Evolutionary conservation across 768 basidiomycete genomes (phyloP).

Genomic region (Russula compacta): DNA sequence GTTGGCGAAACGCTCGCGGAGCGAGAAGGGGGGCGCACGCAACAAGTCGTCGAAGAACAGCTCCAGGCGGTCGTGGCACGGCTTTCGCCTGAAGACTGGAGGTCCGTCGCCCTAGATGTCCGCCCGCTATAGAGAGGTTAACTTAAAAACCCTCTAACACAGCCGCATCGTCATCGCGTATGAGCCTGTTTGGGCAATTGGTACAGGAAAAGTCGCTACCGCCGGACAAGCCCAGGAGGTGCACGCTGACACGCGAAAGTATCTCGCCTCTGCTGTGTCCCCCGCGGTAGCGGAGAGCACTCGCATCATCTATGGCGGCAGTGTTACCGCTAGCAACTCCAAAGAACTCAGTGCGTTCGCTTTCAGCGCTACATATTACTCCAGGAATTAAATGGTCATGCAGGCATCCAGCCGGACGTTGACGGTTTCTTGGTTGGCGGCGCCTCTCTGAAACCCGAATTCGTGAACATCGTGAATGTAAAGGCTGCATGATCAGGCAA

Average conservation of each 20-base stretch:
- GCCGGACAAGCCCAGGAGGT: constrained; percentile 88
- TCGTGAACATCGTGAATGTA: constrained; percentile 82
- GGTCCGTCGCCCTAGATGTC: constrained; percentile 37
- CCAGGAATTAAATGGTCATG: not conserved
- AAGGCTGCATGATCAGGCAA: constrained; percentile 27
- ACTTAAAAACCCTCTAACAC: not conserved
- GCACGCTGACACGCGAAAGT: constrained; percentile 74
- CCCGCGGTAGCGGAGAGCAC: constrained; percentile 58
- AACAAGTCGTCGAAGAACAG: constrained; percentile 72
- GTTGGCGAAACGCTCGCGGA: constrained; percentile 89
- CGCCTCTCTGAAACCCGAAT: constrained; percentile 96
- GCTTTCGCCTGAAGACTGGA: constrained; percentile 66
- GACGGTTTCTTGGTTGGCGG: constrained; percentile 99
- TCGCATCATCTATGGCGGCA: constrained; percentile 94
- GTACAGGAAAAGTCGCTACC: constrained; percentile 93
- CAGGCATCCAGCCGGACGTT: constrained; percentile 72
- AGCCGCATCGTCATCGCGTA: constrained; percentile 93
- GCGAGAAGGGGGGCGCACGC: constrained; percentile 73
- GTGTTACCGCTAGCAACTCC: constrained; percentile 83
- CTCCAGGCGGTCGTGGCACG: constrained; percentile 64
- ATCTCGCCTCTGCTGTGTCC: constrained; percentile 58
- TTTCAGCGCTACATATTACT: not conserved
- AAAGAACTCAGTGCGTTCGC: constrained; percentile 66
- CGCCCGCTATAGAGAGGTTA: not conserved
- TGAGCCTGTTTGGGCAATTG: constrained; percentile 98